Conservation (phyloP, 805 yeast species). For the Cyberlindnera galapagoensis region DNA sequence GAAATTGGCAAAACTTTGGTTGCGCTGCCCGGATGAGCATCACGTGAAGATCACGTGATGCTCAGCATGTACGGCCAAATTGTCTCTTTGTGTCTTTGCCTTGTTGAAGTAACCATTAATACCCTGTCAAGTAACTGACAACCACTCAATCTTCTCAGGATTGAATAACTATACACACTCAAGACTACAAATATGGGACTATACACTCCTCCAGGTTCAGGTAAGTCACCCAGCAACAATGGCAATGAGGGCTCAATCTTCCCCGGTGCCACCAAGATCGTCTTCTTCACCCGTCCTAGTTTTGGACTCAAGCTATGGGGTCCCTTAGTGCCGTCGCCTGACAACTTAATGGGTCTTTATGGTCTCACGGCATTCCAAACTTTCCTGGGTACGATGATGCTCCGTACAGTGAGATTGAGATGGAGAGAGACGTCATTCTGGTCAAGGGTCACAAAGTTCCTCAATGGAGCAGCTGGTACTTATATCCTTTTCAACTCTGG, state of each 20-base stretch:
- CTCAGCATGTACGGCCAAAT: too few relatives aligned
- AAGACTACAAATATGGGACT: too few relatives aligned
- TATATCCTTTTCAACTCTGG: conserved; percentile 46
- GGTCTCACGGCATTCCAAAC: conserved; percentile 48
- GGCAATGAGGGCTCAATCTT: neutral
- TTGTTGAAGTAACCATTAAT: too few relatives aligned
- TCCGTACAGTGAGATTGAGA: conserved; percentile 17
- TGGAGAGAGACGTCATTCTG: conserved; percentile 23
- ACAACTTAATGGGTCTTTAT: conserved; percentile 48
- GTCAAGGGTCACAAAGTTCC: conserved; percentile 25
- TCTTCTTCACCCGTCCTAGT: conserved; percentile 40
- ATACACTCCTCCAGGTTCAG: conserved; percentile 5
- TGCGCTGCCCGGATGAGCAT: too few relatives aligned
- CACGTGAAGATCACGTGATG: too few relatives aligned
- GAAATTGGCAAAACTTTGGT: too few relatives aligned
- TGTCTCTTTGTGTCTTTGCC: too few relatives aligned
- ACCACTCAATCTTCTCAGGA: too few relatives aligned
- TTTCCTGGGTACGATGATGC: conserved; percentile 35
- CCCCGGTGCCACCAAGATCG: conserved; percentile 4
- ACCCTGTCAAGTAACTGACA: too few relatives aligned
- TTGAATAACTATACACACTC: too few relatives aligned
- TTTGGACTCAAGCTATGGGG: conserved; percentile 61
- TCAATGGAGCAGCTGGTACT: conserved; percentile 36
- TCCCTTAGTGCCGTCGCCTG: conserved; percentile 69
- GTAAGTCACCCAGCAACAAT: neutral